Evolutionary conservation across 768 basidiomycete species (phyloP).

Genomic region (Neoboletus magnificus): DNA sequence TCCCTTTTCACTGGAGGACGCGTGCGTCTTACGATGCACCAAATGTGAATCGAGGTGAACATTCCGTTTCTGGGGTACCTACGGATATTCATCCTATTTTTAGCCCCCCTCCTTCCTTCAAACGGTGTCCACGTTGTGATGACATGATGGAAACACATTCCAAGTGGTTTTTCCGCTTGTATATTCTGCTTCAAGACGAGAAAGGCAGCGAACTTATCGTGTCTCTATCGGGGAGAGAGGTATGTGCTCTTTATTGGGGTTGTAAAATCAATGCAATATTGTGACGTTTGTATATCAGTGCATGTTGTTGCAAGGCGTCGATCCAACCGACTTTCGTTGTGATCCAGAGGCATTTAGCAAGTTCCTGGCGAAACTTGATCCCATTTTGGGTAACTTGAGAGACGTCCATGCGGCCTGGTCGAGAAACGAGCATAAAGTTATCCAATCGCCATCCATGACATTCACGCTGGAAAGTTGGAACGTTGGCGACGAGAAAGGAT

Average conservation of each 20-base stretch:
- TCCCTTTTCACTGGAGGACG: conserved; percentile 49
- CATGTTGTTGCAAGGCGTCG: conserved; percentile 42
- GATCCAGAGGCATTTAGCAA: conserved; percentile 36
- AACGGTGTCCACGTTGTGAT: conserved; percentile 49
- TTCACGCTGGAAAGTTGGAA: conserved; percentile 34
- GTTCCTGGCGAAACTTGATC: conserved; percentile 42
- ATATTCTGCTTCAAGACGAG: conserved; percentile 51
- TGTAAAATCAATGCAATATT: neutral
- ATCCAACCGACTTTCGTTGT: conserved; percentile 41
- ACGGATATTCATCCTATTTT: neutral
- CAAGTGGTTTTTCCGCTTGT: conserved; percentile 47
- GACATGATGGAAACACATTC: conserved; percentile 52
- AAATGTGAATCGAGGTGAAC: conserved; percentile 51
- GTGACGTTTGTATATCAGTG: conserved; percentile 32
- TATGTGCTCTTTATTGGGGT: conserved; percentile 17
- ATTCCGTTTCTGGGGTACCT: neutral
- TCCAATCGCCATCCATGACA: conserved; percentile 24
- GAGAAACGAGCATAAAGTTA: conserved; percentile 13
- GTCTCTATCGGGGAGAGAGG: conserved; percentile 48
- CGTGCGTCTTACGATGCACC: conserved; percentile 47
- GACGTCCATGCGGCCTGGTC: conserved; percentile 37
- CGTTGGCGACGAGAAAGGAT: conserved; percentile 15
- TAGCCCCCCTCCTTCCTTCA: conserved; percentile 44
- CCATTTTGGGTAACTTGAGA: conserved; percentile 46
- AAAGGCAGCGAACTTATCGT: conserved; percentile 41